Conservation (phyloP, 225 moss, liverwort and hornwort genomes). For the Antitrichia curtipendula region DNA sequence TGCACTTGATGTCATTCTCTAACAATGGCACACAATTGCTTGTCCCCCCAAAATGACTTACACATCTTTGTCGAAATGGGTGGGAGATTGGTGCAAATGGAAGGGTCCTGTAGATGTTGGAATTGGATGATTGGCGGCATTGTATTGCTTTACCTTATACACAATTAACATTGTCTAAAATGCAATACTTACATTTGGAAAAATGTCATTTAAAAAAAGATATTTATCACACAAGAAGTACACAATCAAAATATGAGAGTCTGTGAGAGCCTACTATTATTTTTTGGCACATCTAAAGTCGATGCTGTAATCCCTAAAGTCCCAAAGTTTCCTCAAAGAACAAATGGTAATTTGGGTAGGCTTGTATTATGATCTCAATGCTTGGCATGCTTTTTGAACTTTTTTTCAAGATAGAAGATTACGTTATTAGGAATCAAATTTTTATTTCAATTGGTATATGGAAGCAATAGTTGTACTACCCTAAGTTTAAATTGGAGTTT, state of each 20-base stretch:
- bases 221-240: neutral
- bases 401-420: neutral
- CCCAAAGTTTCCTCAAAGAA: fast-evolving
- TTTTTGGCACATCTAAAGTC: neutral
- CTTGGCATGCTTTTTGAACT: neutral
- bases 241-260: neutral
- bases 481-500: neutral
- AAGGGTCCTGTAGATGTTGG: too few species aligned
- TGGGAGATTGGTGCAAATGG: too few species aligned
- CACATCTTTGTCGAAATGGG: too few species aligned
- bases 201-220: neutral
- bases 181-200: neutral
- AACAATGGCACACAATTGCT: too few species aligned
- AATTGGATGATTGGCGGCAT: too few species aligned
- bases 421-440: too few species aligned
- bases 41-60: too few species aligned
- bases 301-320: neutral
- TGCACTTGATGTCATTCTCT: too few species aligned
- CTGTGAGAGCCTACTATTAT: fast-evolving
- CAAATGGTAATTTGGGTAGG: neutral
- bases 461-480: neutral
- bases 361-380: neutral
- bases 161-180: neutral
- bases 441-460: fast-evolving
- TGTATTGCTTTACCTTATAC: neutral